Percentiles rank a stretch among this genome's conserved stretches.
These are phyloP conservation scores for Podila epigama DNA, from an alignment of 192 early-diverging fungal species.

Conservation along the genomic window DNA sequence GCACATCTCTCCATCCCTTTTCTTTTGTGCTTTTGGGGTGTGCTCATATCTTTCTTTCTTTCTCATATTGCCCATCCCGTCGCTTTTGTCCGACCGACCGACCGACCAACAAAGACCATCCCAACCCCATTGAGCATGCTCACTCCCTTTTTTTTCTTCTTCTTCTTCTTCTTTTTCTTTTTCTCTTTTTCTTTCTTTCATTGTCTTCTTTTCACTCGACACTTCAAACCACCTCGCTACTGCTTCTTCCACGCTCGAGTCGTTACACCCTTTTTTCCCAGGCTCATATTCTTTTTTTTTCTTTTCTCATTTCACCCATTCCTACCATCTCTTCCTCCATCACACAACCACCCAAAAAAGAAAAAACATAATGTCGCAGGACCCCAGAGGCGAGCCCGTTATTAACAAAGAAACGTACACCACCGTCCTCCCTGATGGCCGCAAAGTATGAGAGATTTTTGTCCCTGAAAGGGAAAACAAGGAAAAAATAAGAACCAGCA, in stretches of 20 bases:
- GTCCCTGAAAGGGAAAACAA: neutral
- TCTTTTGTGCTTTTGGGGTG: no score
- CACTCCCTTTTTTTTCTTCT: neutral
- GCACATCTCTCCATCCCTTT: no score
- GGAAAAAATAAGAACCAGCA: no score
- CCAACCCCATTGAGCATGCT: neutral
- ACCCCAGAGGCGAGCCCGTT: slow-evolving; percentile 40
- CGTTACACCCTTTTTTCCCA: neutral
- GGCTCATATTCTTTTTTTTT: neutral
- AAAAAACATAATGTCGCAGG: neutral
- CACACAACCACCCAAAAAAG: neutral
- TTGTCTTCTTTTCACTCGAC: neutral
- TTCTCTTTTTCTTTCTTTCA: neutral
- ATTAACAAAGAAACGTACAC: slow-evolving; percentile 30
- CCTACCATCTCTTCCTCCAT: neutral
- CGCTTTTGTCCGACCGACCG: no score
- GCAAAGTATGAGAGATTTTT: slow-evolving; percentile 11
- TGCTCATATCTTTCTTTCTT: no score
- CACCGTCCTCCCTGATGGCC: slow-evolving; percentile 36
- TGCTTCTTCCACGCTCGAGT: neutral
- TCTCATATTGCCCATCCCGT: no score
- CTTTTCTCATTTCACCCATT: neutral
- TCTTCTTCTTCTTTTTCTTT: slow-evolving; percentile 1
- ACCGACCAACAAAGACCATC: no score
- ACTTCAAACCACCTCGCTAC: neutral